These are phyloP conservation scores for Dimocarpus longan DNA, from an alignment of 345 rosid genomes.

Conservation along the genomic window DNA sequence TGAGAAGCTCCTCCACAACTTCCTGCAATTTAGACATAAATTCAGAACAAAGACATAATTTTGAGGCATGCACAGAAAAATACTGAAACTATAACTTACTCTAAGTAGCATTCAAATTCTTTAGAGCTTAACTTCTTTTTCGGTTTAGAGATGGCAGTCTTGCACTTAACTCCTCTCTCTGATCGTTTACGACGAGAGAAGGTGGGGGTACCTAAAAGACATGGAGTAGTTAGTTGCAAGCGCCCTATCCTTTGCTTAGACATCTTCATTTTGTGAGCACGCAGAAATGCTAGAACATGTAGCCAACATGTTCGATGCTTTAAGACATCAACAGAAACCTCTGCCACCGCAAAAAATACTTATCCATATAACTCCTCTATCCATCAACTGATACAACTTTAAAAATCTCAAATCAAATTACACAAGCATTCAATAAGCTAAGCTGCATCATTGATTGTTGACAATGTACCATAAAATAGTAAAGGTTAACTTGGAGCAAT, in stretches of 20 bases:
- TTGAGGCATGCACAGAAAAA: background rate
- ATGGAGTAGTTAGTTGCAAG: conserved; percentile 36
- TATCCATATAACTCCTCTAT: background rate
- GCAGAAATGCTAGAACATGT: conserved; percentile 35
- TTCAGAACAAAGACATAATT: conserved; percentile 3
- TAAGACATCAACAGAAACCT: conserved; percentile 16
- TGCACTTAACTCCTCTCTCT: conserved; percentile 36
- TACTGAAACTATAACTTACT: conserved; percentile 41
- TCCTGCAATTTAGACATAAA: conserved; percentile 36
- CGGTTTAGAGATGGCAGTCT: conserved; percentile 31
- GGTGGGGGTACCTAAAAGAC: conserved; percentile 45
- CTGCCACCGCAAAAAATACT: conserved; percentile 34
- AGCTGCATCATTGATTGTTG: background rate
- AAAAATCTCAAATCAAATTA: background rate
- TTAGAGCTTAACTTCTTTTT: conserved; percentile 39
- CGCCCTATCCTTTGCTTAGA: conserved; percentile 21
- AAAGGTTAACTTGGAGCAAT: background rate
- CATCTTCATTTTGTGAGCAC: conserved; percentile 31
- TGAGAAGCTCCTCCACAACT: conserved; percentile 51
- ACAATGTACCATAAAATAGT: background rate
- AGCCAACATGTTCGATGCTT: conserved; percentile 78
- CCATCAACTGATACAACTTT: background rate
- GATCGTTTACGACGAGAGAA: conserved; percentile 49
- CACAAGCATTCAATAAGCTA: background rate
- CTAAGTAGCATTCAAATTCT: conserved; percentile 35